phyloP scores from a whole-genome alignment of 1,139 yeast genomes.

The Groenewaldozyma auringiensis region DNA sequence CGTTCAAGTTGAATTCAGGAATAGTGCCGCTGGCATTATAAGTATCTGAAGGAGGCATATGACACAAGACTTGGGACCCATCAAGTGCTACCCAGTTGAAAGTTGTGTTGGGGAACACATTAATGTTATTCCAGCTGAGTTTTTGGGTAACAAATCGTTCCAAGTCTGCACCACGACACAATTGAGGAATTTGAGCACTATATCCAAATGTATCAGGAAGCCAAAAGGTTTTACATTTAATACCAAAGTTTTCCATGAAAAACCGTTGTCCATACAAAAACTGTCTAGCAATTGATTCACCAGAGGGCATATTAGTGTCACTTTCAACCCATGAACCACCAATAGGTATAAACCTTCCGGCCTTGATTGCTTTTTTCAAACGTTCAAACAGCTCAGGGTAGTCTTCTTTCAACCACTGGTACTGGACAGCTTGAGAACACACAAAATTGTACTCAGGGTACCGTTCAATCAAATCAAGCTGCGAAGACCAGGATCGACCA shows the following conservation, averaged over 20 bases:
- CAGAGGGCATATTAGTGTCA: constrained; percentile 87
- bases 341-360: constrained; percentile 74
- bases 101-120: constrained; percentile 81
- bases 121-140: constrained; percentile 91
- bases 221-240: constrained; percentile 76
- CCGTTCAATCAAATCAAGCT: constrained; percentile 69
- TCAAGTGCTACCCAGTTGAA: constrained; percentile 93
- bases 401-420: constrained; percentile 77
- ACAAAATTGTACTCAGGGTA: constrained; percentile 91
- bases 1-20: constrained; percentile 79
- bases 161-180: constrained; percentile 77
- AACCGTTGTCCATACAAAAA: constrained; percentile 86
- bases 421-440: constrained; percentile 93
- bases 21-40: constrained; percentile 88
- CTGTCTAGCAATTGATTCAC: constrained; percentile 84
- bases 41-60: constrained; percentile 97
- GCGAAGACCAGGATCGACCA: constrained; percentile 92
- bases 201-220: constrained; percentile 95
- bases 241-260: constrained; percentile 68
- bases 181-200: constrained; percentile 87
- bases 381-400: constrained; percentile 70
- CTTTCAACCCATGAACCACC: constrained; percentile 98
- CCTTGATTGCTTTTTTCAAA: constrained; percentile 55
- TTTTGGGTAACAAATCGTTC: constrained; percentile 83
- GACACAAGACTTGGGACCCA: constrained; percentile 85